phyloP scores from a whole-genome alignment of 2,329 filamentous ascomycete genomes.

The Claviceps pazoutovae region DNA sequence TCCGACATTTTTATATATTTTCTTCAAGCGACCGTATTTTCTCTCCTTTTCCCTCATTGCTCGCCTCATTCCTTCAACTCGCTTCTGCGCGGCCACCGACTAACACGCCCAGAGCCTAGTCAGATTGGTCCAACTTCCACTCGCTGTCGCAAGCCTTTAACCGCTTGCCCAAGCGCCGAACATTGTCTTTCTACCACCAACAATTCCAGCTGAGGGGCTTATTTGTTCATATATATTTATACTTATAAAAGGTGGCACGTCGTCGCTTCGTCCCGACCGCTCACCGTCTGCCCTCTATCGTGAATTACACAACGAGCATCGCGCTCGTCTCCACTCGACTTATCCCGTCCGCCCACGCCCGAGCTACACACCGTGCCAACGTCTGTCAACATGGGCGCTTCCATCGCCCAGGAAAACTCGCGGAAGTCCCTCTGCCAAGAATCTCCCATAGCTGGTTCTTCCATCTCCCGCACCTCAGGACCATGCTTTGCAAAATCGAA shows the following conservation, averaged over 20 bases:
- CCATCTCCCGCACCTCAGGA: neutral
- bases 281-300: neutral
- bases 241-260: no score
- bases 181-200: neutral
- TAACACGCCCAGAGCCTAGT: neutral
- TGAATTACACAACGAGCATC: neutral
- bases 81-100: neutral
- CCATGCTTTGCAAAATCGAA: neutral
- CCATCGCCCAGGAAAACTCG: neutral
- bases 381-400: slow-evolving; percentile 3
- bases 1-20: neutral
- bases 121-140: neutral
- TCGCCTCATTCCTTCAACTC: neutral
- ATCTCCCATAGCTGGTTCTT: neutral
- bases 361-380: slow-evolving; percentile 1
- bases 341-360: neutral
- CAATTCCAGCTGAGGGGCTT: neutral
- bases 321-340: no score
- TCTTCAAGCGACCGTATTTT: neutral
- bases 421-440: neutral
- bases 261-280: neutral
- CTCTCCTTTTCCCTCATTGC: neutral
- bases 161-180: neutral
- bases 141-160: neutral
- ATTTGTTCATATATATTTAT: neutral